Base-by-base conservation (phyloP, 768 basidiomycete genomes). In the Collybia mongolica region DNA sequence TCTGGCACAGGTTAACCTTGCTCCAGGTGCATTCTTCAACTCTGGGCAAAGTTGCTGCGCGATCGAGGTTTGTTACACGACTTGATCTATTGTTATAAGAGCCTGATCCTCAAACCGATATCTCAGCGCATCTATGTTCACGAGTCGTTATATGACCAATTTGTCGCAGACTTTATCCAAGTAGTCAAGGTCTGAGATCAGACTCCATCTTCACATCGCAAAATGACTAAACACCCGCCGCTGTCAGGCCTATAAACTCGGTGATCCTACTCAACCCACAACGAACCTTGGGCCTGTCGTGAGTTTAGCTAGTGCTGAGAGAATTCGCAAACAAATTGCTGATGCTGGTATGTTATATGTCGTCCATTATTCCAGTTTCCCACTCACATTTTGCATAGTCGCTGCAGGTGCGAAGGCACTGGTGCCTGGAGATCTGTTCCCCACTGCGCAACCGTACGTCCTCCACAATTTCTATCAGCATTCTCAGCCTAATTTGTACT, bases 11-110 rank as follows among this genome's bases (percentile, higher is more conserved):
- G n/a, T 39, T 37, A 15, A 1, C 40, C 56, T 48, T 38, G 42
- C 26, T 45, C 35, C 58, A 93, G 90, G 93, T 32, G 87, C 93
- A 3, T 86, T 95, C 71, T 99, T 93, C 76, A 98, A 98, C 68
- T 94, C 95, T 14, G 97, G 97, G 1, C 97, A 99, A 69, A 95
- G 93, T 55, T 98, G 96, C 67, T 98, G 96, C 62, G 84, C 89
- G 0, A 74, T 98, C 52, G 97, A 99, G 75, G 90, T 88, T 53
- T 14, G 72, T 60, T 5, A 29, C 20, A 24, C 17, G 20, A 9
- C 19, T 12, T 28, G 37, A 28, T n/a, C 28, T 19, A 15, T 41
- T 1, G 39, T 52, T 9, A 14, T 38, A 32, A 14, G 32, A 32
- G 11, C 11, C 11, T 6, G 4, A 12, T 32, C 32, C 32, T 32